phyloP scores from a whole-genome alignment of 1,139 yeast species.

The Spathaspora sp. region DNA sequence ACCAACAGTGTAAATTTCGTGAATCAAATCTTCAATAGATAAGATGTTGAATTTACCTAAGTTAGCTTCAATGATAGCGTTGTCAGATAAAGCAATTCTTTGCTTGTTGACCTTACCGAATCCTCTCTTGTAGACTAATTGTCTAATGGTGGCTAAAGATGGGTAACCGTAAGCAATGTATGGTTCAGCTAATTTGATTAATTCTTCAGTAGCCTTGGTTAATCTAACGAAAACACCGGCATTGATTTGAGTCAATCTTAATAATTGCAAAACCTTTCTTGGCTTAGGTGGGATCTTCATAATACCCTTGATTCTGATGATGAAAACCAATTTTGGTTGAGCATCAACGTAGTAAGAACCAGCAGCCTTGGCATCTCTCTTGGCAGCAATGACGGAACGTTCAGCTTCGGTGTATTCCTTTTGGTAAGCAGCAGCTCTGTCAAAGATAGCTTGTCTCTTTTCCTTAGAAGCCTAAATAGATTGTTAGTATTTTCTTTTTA shows the following conservation, averaged over 20 bases:
- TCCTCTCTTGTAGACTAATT: constrained; percentile 99
- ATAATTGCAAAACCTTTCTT: constrained; percentile 97
- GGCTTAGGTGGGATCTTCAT: constrained; percentile 99
- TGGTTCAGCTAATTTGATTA: constrained; percentile 97
- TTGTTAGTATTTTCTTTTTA: constrained; percentile 42
- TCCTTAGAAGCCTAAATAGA: constrained; percentile 68
- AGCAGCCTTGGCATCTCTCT: constrained; percentile 95
- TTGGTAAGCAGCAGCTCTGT: constrained; percentile 98
- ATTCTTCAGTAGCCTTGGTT: constrained; percentile 98
- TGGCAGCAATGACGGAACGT: constrained; percentile 87
- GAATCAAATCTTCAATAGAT: constrained; percentile 96
- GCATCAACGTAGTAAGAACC: constrained; percentile 98
- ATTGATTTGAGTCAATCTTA: constrained; percentile 97
- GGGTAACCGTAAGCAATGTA: constrained; percentile 99
- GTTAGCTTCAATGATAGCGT: constrained; percentile 87
- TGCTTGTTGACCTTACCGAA: constrained; percentile 99
- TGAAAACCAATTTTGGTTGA: constrained; percentile 94
- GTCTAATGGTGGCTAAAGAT: constrained; percentile 91
- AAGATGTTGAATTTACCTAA: constrained; percentile 97
- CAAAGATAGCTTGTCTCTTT: constrained; percentile 93
- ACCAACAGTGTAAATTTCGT: constrained; percentile 98
- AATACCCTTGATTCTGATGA: constrained; percentile 99
- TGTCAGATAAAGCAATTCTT: constrained; percentile 93
- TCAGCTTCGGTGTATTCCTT: constrained; percentile 95
- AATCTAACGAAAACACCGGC: constrained; percentile 97